These are phyloP conservation scores for Sporopachydermia lactativora DNA, from an alignment of 805 yeast genomes.

Conservation along the genomic window DNA sequence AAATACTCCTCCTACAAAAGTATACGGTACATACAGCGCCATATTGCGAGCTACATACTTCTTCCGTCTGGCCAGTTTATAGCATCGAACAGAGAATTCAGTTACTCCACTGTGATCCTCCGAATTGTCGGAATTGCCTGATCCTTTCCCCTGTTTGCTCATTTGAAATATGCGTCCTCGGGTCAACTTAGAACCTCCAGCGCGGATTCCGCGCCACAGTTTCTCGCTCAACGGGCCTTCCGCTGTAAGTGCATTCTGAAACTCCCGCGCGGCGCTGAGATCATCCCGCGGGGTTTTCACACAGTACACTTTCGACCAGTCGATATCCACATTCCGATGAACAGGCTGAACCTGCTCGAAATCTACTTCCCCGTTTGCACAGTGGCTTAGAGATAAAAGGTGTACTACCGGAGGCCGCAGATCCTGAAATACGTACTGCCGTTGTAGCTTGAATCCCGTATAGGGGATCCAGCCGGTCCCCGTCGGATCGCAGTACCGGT, in stretches of 20 bases:
- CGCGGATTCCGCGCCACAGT: background rate
- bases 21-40: constrained; percentile 37
- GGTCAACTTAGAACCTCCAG: background rate
- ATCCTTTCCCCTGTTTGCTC: too few relatives aligned
- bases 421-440: constrained; percentile 30
- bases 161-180: background rate
- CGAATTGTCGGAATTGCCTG: background rate
- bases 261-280: background rate
- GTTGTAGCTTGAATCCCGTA: constrained; percentile 41
- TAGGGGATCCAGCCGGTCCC: constrained; percentile 22
- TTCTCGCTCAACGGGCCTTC: background rate
- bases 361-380: constrained; percentile 34
- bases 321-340: constrained; percentile 24
- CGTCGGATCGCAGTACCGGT: constrained; percentile 23
- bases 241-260: background rate
- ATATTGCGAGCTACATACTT: constrained; percentile 32
- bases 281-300: constrained; percentile 11
- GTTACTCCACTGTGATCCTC: background rate
- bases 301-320: constrained; percentile 37
- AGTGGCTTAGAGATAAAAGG: constrained; percentile 33
- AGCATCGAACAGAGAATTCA: constrained; percentile 28
- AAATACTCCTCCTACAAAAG: constrained; percentile 53
- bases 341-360: constrained; percentile 25
- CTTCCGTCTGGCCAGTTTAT: constrained; percentile 43
- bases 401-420: constrained; percentile 25